Percentiles rank a stretch among this genome's conserved stretches.
Conservation (phyloP, 2,329 filamentous ascomycete genomes). For the Diaporthe sp. region DNA sequence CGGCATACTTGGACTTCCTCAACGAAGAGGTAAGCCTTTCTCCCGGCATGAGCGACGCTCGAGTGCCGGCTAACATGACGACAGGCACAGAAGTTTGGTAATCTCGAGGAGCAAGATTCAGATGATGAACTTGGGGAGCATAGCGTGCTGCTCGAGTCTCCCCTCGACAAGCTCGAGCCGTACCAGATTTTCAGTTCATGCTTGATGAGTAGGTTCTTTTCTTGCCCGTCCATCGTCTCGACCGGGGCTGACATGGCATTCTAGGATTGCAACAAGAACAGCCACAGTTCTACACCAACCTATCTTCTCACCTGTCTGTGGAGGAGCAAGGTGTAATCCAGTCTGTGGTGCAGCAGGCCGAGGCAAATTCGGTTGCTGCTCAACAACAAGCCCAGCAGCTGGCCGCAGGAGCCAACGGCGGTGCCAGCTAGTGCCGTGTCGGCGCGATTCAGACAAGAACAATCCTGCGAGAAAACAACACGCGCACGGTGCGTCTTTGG, state of each 20-base stretch:
- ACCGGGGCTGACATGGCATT: slow-evolving; percentile 42
- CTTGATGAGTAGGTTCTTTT: slow-evolving; percentile 79
- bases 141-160: slow-evolving; percentile 90
- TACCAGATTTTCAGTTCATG: slow-evolving; percentile 89
- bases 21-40: slow-evolving; percentile 80
- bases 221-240: background rate
- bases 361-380: slow-evolving; percentile 56
- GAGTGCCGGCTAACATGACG: slow-evolving; percentile 38
- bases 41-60: background rate
- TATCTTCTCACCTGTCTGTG: slow-evolving; percentile 81
- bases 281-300: slow-evolving; percentile 84
- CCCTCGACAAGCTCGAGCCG: slow-evolving; percentile 93
- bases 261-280: slow-evolving; percentile 90
- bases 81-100: slow-evolving; percentile 85
- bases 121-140: slow-evolving; percentile 94
- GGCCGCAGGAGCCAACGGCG: slow-evolving; percentile 35
- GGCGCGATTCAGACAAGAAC: background rate
- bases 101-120: slow-evolving; percentile 73
- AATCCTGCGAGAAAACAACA: background rate
- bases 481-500: background rate
- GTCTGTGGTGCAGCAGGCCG: slow-evolving; percentile 78
- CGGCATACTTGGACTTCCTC: slow-evolving; percentile 94
- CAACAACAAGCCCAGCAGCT: slow-evolving; percentile 45
- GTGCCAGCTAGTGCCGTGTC: slow-evolving; percentile 33
- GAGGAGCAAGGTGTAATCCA: slow-evolving; percentile 88